Evolutionary conservation across 2,329 filamentous ascomycete genomes (phyloP).

Genomic region (Pyrenochaeta sp.): DNA sequence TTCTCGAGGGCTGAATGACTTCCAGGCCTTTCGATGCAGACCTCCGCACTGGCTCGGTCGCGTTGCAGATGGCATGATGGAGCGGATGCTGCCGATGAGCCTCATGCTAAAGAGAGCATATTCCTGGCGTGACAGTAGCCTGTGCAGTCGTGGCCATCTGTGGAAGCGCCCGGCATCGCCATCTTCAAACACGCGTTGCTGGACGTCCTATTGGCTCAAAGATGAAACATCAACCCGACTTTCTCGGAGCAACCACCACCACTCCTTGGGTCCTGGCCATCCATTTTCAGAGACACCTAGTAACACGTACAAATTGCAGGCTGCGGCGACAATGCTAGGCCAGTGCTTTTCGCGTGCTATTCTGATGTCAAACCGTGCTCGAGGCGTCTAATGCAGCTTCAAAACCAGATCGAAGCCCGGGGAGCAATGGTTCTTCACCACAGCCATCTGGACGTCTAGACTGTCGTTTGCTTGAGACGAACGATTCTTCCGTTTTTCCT

Average conservation of each 20-base stretch:
- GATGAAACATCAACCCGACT: slow-evolving; percentile 36
- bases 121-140: slow-evolving; percentile 15
- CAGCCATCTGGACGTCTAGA: slow-evolving; percentile 36
- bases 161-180: slow-evolving; percentile 31
- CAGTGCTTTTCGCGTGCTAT: slow-evolving; percentile 41
- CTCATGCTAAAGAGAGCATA: slow-evolving; percentile 11
- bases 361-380: slow-evolving; percentile 48
- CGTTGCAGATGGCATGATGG: not conserved
- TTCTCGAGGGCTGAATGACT: not conserved
- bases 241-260: slow-evolving; percentile 34
- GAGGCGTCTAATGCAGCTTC: slow-evolving; percentile 50
- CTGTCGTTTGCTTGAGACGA: slow-evolving; percentile 38
- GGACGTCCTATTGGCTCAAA: slow-evolving; percentile 33
- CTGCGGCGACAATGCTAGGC: slow-evolving; percentile 36
- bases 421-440: slow-evolving; percentile 31
- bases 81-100: slow-evolving; percentile 12
- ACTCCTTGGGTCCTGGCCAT: slow-evolving; percentile 34
- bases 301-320: slow-evolving; percentile 35
- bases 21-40: not conserved
- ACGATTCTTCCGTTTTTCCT: slow-evolving; percentile 28
- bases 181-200: slow-evolving; percentile 12
- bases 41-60: not conserved
- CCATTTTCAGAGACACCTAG: slow-evolving; percentile 24
- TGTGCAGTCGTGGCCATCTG: slow-evolving; percentile 17
- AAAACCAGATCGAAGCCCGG: slow-evolving; percentile 43